Evolutionary conservation across 148 eudicot genomes (phyloP).

Genomic region (Polygonum aviculare): DNA sequence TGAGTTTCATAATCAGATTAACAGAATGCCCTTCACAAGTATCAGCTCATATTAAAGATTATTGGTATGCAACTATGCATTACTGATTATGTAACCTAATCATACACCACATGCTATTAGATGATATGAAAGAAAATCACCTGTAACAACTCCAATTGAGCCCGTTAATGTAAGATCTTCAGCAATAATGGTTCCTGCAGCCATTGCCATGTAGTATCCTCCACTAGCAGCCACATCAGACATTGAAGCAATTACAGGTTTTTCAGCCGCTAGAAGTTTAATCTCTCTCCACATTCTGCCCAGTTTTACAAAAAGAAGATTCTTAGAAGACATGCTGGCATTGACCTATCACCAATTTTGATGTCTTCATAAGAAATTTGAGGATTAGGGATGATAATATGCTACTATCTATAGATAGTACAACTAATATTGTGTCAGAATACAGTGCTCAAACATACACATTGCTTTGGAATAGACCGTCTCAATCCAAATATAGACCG

Average conservation of each 20-base stretch:
- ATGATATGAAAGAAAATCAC: conserved; percentile 23
- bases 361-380: neutral
- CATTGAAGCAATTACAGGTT: conserved; percentile 95
- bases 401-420: neutral
- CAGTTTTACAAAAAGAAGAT: neutral
- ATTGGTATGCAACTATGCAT: neutral
- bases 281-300: conserved; percentile 97
- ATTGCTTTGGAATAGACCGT: neutral
- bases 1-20: neutral
- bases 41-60: neutral
- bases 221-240: conserved; percentile 98
- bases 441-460: neutral
- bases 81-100: neutral
- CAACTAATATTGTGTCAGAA: neutral
- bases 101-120: neutral
- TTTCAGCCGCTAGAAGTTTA: conserved; percentile 63
- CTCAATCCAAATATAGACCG: neutral
- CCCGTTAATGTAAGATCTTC: conserved; percentile 92
- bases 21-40: neutral
- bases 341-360: neutral
- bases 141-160: conserved; percentile 95
- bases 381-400: neutral
- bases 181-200: conserved; percentile 67
- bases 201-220: conserved; percentile 99
- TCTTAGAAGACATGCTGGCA: neutral